Base-by-base conservation (phyloP, 805 yeast genomes). In the Babjeviella inositovora region DNA sequence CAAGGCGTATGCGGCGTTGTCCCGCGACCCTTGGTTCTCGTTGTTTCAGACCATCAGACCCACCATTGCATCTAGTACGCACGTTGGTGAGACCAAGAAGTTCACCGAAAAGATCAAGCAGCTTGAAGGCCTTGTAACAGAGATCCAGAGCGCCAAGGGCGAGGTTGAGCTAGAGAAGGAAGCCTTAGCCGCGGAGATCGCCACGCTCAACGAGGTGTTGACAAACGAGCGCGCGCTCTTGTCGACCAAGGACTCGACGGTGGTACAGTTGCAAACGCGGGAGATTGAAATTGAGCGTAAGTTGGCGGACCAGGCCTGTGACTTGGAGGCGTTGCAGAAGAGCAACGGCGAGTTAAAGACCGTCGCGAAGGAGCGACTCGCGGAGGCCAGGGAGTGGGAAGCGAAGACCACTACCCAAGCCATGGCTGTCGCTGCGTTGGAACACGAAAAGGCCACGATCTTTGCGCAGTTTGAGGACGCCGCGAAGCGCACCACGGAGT, bases 21-120 rank as follows among this genome's bases (percentile, higher is more conserved):
- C 53, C 21, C 41, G 54, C 7, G 71, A 70, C 39, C 76, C 77
- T 11, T 90, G 98, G 98, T 77, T 79, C 47, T 65, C 61, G 23
- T 52, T 90, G 21, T 70, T 71, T 29, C 53, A 69, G 11, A 64
- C 66, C 25, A 51, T 87, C 34, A 80, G 76, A 34, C 97, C 97
- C 2, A 43, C 84, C 19, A 47, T 84, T 8, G 68, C 56, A 29
- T 79, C 72, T 21, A 62, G 73, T 5, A 62, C 67, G 12, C 72
- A 70, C 27, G 62, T 69, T 5, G 47, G 63, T 19, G 73, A 69
- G 37, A 55, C 69, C 4, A 66, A 65, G 27, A 65, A 61, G 26
- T 51, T 71, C 28, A 62, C 63, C 27, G 69, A 66, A 13, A 65
- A 74, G 27, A 47, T 81, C 13, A 58, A 40, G 1, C 59, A 62